Percentiles rank a stretch among this genome's conserved stretches.
Conservation (phyloP, 1,284 basidiomycete genomes). For the Trichosporon ovoides region DNA sequence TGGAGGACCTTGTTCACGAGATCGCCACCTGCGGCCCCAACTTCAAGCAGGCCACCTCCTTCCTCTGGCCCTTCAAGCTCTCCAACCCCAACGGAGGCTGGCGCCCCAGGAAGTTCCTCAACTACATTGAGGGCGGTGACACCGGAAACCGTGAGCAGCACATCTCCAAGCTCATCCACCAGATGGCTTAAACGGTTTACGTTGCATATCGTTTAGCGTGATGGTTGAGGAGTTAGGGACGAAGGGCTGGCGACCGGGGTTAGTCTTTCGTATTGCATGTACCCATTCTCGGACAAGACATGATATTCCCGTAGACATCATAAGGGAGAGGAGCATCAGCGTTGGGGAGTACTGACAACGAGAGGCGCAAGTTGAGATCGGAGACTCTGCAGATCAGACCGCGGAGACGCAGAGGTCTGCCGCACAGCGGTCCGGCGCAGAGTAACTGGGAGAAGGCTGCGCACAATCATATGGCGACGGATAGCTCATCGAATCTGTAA, state of each 20-base stretch:
- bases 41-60: slow-evolving; percentile 97
- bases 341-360: no score
- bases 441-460: no score
- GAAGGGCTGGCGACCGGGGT: slow-evolving; percentile 25
- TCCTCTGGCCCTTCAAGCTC: slow-evolving; percentile 99
- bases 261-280: slow-evolving; percentile 30
- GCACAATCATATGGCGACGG: no score
- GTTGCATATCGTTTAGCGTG: slow-evolving; percentile 7
- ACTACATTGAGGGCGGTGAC: slow-evolving; percentile 91
- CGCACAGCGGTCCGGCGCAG: no score
- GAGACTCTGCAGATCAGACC: no score
- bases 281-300: slow-evolving; percentile 22
- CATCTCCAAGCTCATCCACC: slow-evolving; percentile 95
- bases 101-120: slow-evolving; percentile 94
- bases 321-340: neutral
- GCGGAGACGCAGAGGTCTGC: no score
- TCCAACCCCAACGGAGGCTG: slow-evolving; percentile 98
- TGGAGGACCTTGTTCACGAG: slow-evolving; percentile 98
- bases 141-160: slow-evolving; percentile 85
- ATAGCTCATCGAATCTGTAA: no score
- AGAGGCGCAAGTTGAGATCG: no score
- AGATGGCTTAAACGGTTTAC: slow-evolving; percentile 71
- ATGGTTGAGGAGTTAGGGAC: slow-evolving; percentile 16
- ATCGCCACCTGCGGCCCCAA: slow-evolving; percentile 92
- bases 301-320: neutral